Evolutionary conservation across 495 filamentous ascomycete genomes (phyloP).

Genomic region (Cetradonia linearis): DNA sequence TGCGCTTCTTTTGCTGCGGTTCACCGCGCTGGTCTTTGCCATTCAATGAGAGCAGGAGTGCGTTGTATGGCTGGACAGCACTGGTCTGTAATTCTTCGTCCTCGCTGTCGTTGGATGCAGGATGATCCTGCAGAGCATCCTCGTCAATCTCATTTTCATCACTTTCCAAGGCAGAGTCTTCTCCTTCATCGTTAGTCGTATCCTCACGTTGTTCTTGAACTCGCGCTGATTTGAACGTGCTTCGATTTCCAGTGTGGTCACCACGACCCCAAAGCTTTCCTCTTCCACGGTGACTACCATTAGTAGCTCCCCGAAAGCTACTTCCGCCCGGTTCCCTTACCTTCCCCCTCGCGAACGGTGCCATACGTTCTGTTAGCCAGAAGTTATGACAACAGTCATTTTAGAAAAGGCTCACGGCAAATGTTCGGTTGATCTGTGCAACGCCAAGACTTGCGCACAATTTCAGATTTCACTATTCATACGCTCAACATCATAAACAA

Average conservation of each 20-base stretch:
- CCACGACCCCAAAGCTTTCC: constrained; percentile 17
- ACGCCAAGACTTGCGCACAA: constrained; percentile 6
- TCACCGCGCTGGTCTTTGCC: constrained; percentile 38
- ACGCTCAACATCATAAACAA: not conserved
- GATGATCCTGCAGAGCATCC: constrained; percentile 5
- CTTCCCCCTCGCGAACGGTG: constrained; percentile 19
- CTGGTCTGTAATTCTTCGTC: constrained; percentile 37
- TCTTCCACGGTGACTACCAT: not conserved
- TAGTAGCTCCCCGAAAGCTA: constrained; percentile 19
- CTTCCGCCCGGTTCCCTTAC: constrained; percentile 20
- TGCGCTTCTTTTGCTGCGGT: constrained; percentile 57
- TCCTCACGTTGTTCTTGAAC: constrained; percentile 18
- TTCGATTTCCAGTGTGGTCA: not conserved
- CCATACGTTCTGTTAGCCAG: constrained; percentile 7
- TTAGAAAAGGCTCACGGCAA: not conserved
- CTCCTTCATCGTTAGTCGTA: constrained; percentile 1
- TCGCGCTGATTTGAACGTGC: constrained; percentile 18
- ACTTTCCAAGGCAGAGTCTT: not conserved
- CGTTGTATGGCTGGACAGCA: constrained; percentile 47
- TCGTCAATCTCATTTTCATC: constrained; percentile 12
- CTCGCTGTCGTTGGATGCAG: constrained; percentile 24
- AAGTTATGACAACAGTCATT: not conserved
- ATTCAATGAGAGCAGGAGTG: constrained; percentile 54
- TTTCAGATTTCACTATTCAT: not conserved
- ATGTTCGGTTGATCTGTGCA: not conserved